These are phyloP conservation scores for Mucor indicus DNA, from an alignment of 371 early-diverging fungal species.

Conservation along the genomic window DNA sequence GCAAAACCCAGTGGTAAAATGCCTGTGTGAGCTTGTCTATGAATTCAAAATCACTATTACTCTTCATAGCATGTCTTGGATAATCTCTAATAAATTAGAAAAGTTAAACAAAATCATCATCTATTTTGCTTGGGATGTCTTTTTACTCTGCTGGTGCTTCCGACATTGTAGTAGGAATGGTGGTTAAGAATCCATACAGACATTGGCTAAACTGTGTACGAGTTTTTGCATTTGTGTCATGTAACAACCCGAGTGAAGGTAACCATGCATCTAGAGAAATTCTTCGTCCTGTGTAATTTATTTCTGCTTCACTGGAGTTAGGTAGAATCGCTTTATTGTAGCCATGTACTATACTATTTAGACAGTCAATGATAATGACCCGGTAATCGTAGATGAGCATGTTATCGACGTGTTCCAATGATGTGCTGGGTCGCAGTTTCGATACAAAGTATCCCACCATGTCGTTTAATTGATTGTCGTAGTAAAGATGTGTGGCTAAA, in stretches of 20 bases:
- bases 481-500: conserved; percentile 76
- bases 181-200: conserved; percentile 4
- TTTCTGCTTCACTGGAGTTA: conserved; percentile 3
- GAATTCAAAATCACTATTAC: conserved; percentile 36
- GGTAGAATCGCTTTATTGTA: conserved; percentile 8
- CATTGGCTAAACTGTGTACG: conserved; percentile 5
- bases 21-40: conserved; percentile 38
- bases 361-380: conserved; percentile 47
- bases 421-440: conserved; percentile 50
- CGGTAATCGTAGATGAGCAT: conserved; percentile 49
- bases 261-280: conserved; percentile 14
- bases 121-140: too few species aligned
- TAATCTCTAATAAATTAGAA: conserved; percentile 1
- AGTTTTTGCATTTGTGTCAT: conserved; percentile 16
- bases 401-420: conserved; percentile 43
- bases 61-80: conserved; percentile 1
- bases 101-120: too few species aligned
- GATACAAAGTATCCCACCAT: conserved; percentile 73
- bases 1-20: conserved; percentile 45
- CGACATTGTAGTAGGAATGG: background rate
- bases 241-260: conserved; percentile 12
- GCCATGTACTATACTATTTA: conserved; percentile 26
- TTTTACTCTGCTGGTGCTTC: too few species aligned
- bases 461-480: conserved; percentile 81
- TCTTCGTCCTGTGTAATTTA: background rate